phyloP scores from a whole-genome alignment of 2,329 filamentous ascomycete genomes.

The Aspergillus ibericus region DNA sequence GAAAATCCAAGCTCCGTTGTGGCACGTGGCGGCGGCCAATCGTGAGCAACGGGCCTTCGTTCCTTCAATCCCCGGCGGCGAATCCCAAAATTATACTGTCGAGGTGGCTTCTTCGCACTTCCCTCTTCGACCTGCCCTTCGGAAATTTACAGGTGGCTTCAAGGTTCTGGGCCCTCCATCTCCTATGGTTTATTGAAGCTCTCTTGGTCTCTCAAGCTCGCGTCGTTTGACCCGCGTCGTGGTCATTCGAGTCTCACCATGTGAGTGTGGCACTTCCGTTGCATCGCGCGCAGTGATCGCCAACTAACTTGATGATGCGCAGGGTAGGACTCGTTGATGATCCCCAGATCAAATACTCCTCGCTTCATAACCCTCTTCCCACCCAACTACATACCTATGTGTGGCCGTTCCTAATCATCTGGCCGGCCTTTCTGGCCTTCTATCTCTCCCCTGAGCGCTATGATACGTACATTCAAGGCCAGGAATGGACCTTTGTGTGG shows the following conservation, averaged over 20 bases:
- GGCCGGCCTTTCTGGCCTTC: slow-evolving; percentile 87
- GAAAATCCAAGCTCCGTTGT: slow-evolving; percentile 20
- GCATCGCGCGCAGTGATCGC: slow-evolving; percentile 11
- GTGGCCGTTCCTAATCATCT: slow-evolving; percentile 88
- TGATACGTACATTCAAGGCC: slow-evolving; percentile 85
- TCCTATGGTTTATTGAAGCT: slow-evolving; percentile 29
- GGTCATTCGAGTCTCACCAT: slow-evolving; percentile 37
- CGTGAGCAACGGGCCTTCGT: slow-evolving; percentile 10
- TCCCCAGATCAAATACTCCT: slow-evolving; percentile 81
- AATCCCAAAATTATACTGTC: slow-evolving; percentile 27
- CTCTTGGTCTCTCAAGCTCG: slow-evolving; percentile 10
- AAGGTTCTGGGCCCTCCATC: slow-evolving; percentile 9
- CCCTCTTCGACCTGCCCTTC: slow-evolving; percentile 2
- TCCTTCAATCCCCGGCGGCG: slow-evolving; percentile 19
- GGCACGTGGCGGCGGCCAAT: slow-evolving; percentile 25
- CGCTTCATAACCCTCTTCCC: slow-evolving; percentile 83
- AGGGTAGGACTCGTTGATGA: slow-evolving; percentile 88
- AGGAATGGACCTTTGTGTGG: slow-evolving; percentile 98
- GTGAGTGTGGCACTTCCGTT: slow-evolving; percentile 22
- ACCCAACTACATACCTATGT: slow-evolving; percentile 81
- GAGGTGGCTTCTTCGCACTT: slow-evolving; percentile 29
- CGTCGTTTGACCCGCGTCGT: slow-evolving; percentile 28
- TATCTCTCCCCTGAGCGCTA: slow-evolving; percentile 84
- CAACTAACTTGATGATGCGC: slow-evolving; percentile 13
- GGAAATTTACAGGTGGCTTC: background rate